These are phyloP conservation scores for Talaromyces stipitatus DNA, from an alignment of 495 filamentous ascomycete genomes.

Conservation along the genomic window DNA sequence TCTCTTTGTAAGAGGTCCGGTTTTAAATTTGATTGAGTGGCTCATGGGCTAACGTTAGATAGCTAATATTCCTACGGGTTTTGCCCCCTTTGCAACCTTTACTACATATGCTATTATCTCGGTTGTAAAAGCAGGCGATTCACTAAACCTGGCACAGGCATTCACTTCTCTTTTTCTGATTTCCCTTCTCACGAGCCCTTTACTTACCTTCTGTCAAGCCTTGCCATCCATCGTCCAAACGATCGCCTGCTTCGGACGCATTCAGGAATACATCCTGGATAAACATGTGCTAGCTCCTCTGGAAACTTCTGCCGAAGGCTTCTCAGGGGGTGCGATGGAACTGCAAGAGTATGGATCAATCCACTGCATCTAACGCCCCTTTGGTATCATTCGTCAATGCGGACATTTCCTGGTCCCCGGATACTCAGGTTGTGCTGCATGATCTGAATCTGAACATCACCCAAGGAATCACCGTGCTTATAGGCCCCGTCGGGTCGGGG, in stretches of 20 bases:
- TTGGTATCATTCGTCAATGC: slow-evolving; percentile 33
- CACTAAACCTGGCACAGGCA: slow-evolving; percentile 30
- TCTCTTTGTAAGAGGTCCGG: slow-evolving; percentile 7
- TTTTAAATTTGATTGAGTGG: too few species aligned
- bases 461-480: slow-evolving; percentile 20
- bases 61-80: slow-evolving; percentile 12
- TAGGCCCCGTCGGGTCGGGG: slow-evolving; percentile 22
- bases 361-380: slow-evolving; percentile 9
- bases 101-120: slow-evolving; percentile 33
- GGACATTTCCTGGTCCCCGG: slow-evolving; percentile 43
- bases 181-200: slow-evolving; percentile 23
- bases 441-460: slow-evolving; percentile 31
- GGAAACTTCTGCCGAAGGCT: background rate
- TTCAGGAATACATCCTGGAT: slow-evolving; percentile 41
- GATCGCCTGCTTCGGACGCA: slow-evolving; percentile 48
- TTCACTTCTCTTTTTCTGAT: slow-evolving; percentile 34
- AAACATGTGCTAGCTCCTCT: background rate
- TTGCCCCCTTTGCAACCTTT: slow-evolving; percentile 37
- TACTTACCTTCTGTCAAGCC: slow-evolving; percentile 18
- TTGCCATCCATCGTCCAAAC: slow-evolving; percentile 45
- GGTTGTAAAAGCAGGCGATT: slow-evolving; percentile 23
- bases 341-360: slow-evolving; percentile 22
- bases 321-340: slow-evolving; percentile 19
- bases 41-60: background rate
- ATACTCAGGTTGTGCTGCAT: slow-evolving; percentile 33